Evolutionary conservation across 192 early-diverging fungal species (phyloP).

Genomic region (Coemansia sp.): DNA sequence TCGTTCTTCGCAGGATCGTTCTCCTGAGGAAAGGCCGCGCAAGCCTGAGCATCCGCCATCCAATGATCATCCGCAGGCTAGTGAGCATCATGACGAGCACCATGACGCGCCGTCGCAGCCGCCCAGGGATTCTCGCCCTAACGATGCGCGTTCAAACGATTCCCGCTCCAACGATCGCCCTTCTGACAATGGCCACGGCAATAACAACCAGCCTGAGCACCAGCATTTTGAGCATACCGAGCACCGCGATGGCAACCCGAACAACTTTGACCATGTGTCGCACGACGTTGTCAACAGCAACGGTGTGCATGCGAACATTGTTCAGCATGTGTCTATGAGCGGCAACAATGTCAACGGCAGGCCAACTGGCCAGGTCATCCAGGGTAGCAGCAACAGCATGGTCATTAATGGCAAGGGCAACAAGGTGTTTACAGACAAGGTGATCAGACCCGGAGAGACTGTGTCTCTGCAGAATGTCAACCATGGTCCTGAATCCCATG

Average conservation of each 20-base stretch:
- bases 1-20: background rate
- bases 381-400: conserved; percentile 19
- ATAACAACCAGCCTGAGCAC: conserved; percentile 14
- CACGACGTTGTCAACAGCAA: conserved; percentile 38
- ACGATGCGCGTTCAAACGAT: background rate
- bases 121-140: background rate
- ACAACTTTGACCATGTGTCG: conserved; percentile 28
- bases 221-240: conserved; percentile 39
- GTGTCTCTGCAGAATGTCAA: background rate
- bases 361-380: conserved; percentile 11
- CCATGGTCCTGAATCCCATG: background rate
- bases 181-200: background rate
- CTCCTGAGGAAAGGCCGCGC: conserved; percentile 1
- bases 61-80: background rate
- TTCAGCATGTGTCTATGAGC: conserved; percentile 33
- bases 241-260: conserved; percentile 38
- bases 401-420: conserved; percentile 34
- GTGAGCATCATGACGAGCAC: too few relatives aligned
- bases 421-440: conserved; percentile 14
- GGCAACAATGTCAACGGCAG: conserved; percentile 32
- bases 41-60: background rate
- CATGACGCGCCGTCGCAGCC: conserved; percentile 5
- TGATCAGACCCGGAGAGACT: too few relatives aligned
- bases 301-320: conserved; percentile 31
- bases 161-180: background rate